These are phyloP conservation scores for Cordyceps javanica DNA, from an alignment of 2,329 filamentous ascomycete species.

Conservation along the genomic window DNA sequence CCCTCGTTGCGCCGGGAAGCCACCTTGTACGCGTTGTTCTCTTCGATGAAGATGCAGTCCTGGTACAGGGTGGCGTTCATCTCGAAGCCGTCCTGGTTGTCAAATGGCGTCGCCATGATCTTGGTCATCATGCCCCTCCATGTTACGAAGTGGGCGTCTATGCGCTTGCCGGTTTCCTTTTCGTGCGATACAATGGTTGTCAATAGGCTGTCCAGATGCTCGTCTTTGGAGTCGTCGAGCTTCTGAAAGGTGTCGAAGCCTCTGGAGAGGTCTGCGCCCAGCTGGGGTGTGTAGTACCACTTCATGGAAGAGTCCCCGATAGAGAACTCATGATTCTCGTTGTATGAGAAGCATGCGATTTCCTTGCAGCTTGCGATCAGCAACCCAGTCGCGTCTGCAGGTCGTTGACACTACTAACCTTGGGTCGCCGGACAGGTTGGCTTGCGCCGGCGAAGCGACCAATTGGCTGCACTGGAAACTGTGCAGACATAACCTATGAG, in stretches of 20 bases:
- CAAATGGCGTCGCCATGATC: conserved; percentile 82
- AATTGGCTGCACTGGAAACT: conserved; percentile 64
- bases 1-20: conserved; percentile 52
- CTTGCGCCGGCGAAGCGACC: conserved; percentile 61
- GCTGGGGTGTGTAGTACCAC: conserved; percentile 76
- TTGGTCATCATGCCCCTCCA: conserved; percentile 99
- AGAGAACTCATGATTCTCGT: conserved; percentile 71
- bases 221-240: conserved; percentile 74
- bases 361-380: conserved; percentile 48
- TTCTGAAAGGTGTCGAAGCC: conserved; percentile 81
- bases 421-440: conserved; percentile 68
- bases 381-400: background rate
- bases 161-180: conserved; percentile 56
- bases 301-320: conserved; percentile 73
- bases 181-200: conserved; percentile 71
- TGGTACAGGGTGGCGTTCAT: conserved; percentile 94
- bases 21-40: conserved; percentile 71
- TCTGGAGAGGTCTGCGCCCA: conserved; percentile 67
- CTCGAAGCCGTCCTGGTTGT: conserved; percentile 78
- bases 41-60: conserved; percentile 75
- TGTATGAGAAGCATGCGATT: conserved; percentile 89
- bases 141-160: conserved; percentile 75
- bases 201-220: conserved; percentile 80
- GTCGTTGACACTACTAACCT: conserved; percentile 40
- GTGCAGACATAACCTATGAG: conserved; percentile 9